Conservation (phyloP, 2,329 filamentous ascomycete genomes). For the Neopestalotiopsis clavispora region DNA sequence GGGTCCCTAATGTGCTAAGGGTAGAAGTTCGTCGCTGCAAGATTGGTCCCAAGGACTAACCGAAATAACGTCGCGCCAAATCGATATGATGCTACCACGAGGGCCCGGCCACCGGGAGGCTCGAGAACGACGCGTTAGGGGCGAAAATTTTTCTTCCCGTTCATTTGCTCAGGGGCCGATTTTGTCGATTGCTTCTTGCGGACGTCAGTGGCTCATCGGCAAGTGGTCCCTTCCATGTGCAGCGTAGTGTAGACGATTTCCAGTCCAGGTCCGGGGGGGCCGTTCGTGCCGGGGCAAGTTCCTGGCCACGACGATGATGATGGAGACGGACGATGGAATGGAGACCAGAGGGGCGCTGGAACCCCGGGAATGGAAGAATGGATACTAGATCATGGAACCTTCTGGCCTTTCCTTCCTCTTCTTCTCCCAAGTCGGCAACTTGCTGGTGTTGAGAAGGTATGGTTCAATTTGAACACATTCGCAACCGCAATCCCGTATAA, state of each 20-base stretch:
- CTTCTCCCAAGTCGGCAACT: not conserved
- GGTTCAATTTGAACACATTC: not conserved
- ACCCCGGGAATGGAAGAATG: not conserved
- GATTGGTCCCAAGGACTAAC: conserved; percentile 19
- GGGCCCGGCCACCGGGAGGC: conserved; percentile 3
- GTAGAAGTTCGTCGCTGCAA: conserved; percentile 14
- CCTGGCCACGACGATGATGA: not conserved
- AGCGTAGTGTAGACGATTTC: not conserved
- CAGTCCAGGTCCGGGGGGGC: not conserved
- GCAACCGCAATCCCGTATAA: not conserved
- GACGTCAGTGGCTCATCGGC: conserved; percentile 15
- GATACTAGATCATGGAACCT: not conserved
- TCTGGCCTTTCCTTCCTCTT: not conserved
- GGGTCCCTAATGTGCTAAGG: conserved; percentile 7
- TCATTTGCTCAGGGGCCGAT: conserved; percentile 12
- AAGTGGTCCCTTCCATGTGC: not conserved
- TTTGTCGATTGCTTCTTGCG: conserved; percentile 11
- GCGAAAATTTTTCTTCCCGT: conserved; percentile 14
- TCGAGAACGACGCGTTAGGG: conserved; percentile 5
- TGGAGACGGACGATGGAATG: not conserved
- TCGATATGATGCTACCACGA: conserved; percentile 19
- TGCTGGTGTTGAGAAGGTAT: not conserved
- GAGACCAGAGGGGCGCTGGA: conserved; percentile 9
- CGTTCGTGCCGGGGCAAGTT: not conserved
- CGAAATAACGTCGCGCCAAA: conserved; percentile 23